phyloP scores from a whole-genome alignment of 306 rosid species.

The Sicyos baderoa region DNA sequence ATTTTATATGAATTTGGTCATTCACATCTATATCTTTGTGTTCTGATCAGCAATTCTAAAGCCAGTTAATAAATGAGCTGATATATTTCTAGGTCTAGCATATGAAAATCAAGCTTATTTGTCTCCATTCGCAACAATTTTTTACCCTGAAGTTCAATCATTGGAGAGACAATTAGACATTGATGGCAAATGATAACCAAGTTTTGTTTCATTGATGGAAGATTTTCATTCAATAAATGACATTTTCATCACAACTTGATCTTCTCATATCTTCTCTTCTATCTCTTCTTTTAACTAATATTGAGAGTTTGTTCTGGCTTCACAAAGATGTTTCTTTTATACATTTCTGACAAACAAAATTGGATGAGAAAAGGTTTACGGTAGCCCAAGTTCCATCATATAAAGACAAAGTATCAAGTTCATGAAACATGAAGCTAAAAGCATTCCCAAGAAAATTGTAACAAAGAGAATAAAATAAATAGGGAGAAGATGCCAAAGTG shows the following conservation, averaged over 20 bases:
- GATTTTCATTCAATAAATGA: not conserved
- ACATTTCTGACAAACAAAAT: constrained; percentile 6
- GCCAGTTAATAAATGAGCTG: constrained; percentile 1
- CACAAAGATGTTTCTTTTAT: not conserved
- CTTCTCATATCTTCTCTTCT: too few species aligned
- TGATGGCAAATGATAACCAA: not conserved
- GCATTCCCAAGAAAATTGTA: not conserved
- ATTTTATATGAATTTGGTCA: not conserved
- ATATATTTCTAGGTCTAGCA: constrained; percentile 16
- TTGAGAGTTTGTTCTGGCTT: not conserved
- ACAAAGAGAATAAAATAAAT: not conserved
- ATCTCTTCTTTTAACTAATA: not conserved
- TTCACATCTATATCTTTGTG: not conserved
- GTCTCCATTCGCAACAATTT: constrained; percentile 1
- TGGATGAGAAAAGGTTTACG: not conserved
- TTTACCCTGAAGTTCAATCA: constrained; percentile 13
- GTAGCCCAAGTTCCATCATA: not conserved
- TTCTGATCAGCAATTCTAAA: constrained; percentile 10
- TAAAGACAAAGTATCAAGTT: not conserved
- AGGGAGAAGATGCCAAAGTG: not conserved
- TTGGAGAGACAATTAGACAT: not conserved
- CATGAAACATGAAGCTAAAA: constrained; percentile 8
- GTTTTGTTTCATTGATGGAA: not conserved
- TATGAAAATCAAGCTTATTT: constrained; percentile 3
- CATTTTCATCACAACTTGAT: too few species aligned